phyloP scores from a whole-genome alignment of 2,329 filamentous ascomycete species.

The Tolypocladium nubicola region DNA sequence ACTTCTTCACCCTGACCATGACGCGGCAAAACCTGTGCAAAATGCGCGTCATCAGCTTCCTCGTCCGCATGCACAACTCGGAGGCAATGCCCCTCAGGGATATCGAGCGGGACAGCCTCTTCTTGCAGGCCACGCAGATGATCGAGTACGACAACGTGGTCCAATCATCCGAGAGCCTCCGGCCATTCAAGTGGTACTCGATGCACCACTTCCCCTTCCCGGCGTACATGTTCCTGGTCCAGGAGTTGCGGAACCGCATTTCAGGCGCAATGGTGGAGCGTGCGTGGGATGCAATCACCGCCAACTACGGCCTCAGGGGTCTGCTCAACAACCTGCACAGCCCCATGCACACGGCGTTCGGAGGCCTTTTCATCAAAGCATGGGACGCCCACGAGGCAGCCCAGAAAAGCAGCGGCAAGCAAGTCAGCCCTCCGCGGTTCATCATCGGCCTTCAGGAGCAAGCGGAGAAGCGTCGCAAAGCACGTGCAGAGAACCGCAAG shows the following conservation, averaged over 20 bases:
- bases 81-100: conserved; percentile 28
- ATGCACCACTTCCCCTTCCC: conserved; percentile 50
- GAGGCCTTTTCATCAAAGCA: conserved; percentile 47
- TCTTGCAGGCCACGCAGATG: conserved; percentile 45
- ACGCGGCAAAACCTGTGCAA: conserved; percentile 45
- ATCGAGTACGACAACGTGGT: conserved; percentile 49
- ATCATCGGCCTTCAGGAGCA: conserved; percentile 37
- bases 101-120: conserved; percentile 39
- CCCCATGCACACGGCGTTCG: conserved; percentile 48
- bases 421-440: conserved; percentile 32
- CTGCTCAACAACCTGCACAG: conserved; percentile 38
- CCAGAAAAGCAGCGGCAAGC: conserved; percentile 31
- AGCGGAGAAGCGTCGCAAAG: conserved; percentile 22
- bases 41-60: conserved; percentile 43
- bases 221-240: conserved; percentile 49
- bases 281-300: conserved; percentile 45
- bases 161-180: conserved; percentile 37
- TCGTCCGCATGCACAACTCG: conserved; percentile 35
- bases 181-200: conserved; percentile 48
- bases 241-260: conserved; percentile 41
- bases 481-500: conserved; percentile 16
- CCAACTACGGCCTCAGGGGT: conserved; percentile 42
- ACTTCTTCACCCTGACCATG: conserved; percentile 49
- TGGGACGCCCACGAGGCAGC: conserved; percentile 48
- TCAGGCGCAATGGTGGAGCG: conserved; percentile 46